These are phyloP conservation scores for Hericium coralloides DNA, from an alignment of 768 basidiomycete genomes.

Conservation along the genomic window DNA sequence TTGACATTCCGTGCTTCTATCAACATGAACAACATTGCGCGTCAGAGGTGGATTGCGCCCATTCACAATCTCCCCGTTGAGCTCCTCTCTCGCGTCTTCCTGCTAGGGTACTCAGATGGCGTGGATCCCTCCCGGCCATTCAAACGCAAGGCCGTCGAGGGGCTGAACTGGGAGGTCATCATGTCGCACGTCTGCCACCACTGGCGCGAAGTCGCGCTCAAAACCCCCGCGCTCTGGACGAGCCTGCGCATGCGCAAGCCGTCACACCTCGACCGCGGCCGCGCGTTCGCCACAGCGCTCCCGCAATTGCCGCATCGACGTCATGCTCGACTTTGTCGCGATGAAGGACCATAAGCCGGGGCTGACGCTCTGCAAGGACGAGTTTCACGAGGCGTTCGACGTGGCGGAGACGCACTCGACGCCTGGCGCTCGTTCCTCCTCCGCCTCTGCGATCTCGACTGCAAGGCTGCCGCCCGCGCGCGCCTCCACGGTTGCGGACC, in stretches of 20 bases:
- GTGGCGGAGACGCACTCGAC: constrained; percentile 31
- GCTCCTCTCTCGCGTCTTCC: constrained; percentile 32
- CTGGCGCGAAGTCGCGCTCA: constrained; percentile 48
- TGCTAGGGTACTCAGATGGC: constrained; percentile 39
- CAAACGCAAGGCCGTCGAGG: constrained; percentile 30
- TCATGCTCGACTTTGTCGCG: constrained; percentile 50
- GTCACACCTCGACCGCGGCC: constrained; percentile 39
- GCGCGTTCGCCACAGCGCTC: constrained; percentile 37
- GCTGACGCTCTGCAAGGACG: constrained; percentile 42
- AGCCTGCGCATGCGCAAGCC: constrained; percentile 45
- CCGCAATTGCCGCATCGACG: constrained; percentile 30
- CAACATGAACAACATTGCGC: no score
- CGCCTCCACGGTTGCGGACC: constrained; percentile 41
- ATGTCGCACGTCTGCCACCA: constrained; percentile 50
- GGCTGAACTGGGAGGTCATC: constrained; percentile 41
- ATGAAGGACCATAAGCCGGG: constrained; percentile 38
- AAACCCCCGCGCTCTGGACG: constrained; percentile 45
- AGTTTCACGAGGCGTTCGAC: constrained; percentile 34
- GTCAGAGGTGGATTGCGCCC: not conserved
- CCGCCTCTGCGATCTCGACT: constrained; percentile 50
- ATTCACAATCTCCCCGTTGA: constrained; percentile 23
- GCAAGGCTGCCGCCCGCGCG: constrained; percentile 45
- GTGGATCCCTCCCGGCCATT: constrained; percentile 36
- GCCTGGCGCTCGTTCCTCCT: constrained; percentile 52
- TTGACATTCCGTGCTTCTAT: no score